These are phyloP conservation scores for Albifimbria verrucaria DNA, from an alignment of 2,329 filamentous ascomycete genomes.

Conservation along the genomic window DNA sequence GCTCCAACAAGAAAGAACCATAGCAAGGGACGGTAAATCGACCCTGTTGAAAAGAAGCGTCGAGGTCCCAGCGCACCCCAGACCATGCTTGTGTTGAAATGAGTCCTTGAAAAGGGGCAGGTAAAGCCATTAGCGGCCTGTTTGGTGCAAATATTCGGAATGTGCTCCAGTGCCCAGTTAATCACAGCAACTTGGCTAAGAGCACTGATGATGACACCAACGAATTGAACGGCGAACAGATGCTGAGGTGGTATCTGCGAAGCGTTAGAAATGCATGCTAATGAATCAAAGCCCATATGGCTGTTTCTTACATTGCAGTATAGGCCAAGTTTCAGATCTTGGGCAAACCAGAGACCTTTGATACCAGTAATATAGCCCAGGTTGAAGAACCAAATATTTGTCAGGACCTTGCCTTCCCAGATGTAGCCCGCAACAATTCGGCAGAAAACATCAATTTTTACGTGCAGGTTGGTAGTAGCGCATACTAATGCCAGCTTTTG, in stretches of 20 bases:
- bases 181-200: slow-evolving; percentile 40
- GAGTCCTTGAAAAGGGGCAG: slow-evolving; percentile 29
- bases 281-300: no score
- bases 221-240: slow-evolving; percentile 39
- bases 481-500: slow-evolving; percentile 26
- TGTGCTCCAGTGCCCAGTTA: slow-evolving; percentile 38
- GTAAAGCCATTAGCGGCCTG: slow-evolving; percentile 45
- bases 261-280: slow-evolving; percentile 4
- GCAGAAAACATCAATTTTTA: slow-evolving; percentile 42
- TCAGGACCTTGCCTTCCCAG: slow-evolving; percentile 38
- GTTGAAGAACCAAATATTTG: slow-evolving; percentile 35
- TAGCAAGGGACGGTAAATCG: slow-evolving; percentile 45
- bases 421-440: slow-evolving; percentile 43
- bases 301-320: slow-evolving; percentile 27
- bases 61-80: slow-evolving; percentile 56
- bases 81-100: slow-evolving; percentile 52
- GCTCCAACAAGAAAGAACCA: slow-evolving; percentile 54
- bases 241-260: slow-evolving; percentile 37
- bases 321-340: slow-evolving; percentile 44
- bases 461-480: slow-evolving; percentile 40
- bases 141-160: slow-evolving; percentile 44
- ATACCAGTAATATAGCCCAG: slow-evolving; percentile 37
- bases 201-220: slow-evolving; percentile 39
- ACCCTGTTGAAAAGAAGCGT: slow-evolving; percentile 49
- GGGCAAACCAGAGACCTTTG: slow-evolving; percentile 37